Conservation (phyloP, 129 eudicot species). For the Escallonia herrerae region DNA sequence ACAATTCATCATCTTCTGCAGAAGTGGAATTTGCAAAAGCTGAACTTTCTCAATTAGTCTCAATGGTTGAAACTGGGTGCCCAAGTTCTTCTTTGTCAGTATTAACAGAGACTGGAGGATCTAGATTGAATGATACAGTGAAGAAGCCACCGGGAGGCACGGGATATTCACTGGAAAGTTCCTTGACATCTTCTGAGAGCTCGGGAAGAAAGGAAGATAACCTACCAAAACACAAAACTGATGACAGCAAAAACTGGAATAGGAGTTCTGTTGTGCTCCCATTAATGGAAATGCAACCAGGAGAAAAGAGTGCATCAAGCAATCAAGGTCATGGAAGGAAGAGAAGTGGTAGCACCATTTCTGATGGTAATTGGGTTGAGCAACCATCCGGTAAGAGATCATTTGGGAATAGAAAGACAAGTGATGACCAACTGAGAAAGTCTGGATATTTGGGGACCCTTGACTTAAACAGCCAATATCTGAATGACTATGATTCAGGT, state of each 20-base stretch:
- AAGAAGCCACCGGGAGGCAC: constrained; percentile 19
- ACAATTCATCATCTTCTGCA: constrained; percentile 36
- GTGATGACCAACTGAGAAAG: constrained; percentile 21
- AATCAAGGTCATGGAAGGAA: constrained; percentile 32
- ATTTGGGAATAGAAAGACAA: neutral
- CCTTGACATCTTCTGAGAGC: constrained; percentile 69
- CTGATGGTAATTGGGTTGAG: constrained; percentile 32
- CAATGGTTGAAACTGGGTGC: constrained; percentile 67
- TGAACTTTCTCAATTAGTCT: constrained; percentile 66
- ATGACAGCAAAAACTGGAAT: constrained; percentile 4
- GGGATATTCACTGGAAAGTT: constrained; percentile 59
- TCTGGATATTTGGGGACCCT: constrained; percentile 22
- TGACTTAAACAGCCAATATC: constrained; percentile 62
- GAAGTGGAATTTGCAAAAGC: constrained; percentile 75
- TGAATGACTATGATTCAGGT: constrained; percentile 49
- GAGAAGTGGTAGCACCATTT: constrained; percentile 46
- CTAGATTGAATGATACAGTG: constrained; percentile 25
- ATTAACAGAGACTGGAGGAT: constrained; percentile 44
- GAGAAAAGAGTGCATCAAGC: constrained; percentile 11
- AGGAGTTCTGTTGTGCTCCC: constrained; percentile 32
- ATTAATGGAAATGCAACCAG: constrained; percentile 44
- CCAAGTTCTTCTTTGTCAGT: constrained; percentile 60
- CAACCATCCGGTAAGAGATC: constrained; percentile 31
- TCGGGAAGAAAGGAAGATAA: constrained; percentile 40
- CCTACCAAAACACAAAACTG: neutral